These are phyloP conservation scores for Phaeosphaeria sp. DNA, from an alignment of 2,329 filamentous ascomycete species.

Conservation along the genomic window DNA sequence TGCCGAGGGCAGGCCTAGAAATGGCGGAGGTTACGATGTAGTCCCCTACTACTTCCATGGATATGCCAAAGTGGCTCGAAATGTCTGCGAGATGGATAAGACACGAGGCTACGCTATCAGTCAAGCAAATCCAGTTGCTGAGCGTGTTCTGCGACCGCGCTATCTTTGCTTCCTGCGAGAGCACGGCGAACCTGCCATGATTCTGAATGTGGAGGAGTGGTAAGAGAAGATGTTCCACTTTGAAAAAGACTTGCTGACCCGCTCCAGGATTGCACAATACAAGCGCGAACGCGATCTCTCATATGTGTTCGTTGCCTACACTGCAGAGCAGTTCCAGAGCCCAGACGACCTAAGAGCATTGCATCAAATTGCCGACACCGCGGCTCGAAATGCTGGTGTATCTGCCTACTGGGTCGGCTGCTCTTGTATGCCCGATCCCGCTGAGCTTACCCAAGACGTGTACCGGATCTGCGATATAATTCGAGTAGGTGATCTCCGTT, in stretches of 20 bases:
- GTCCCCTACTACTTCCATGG: conserved; percentile 38
- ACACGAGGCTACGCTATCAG: conserved; percentile 8
- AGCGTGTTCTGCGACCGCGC: conserved; percentile 34
- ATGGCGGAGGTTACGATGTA: conserved; percentile 33
- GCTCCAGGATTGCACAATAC: conserved; percentile 24
- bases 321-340: conserved; percentile 48
- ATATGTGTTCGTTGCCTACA: conserved; percentile 54
- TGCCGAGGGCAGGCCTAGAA: conserved; percentile 19
- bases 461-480: conserved; percentile 57
- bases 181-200: conserved; percentile 21
- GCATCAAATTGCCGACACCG: conserved; percentile 47
- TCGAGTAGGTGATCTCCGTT: conserved; percentile 24
- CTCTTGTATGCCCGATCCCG: conserved; percentile 49
- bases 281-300: conserved; percentile 27
- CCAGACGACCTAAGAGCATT: conserved; percentile 36
- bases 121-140: conserved; percentile 28
- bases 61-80: conserved; percentile 40
- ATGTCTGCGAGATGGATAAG: conserved; percentile 31
- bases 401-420: conserved; percentile 54
- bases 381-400: conserved; percentile 47
- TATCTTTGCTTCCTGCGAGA: conserved; percentile 38
- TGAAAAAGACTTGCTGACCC: not conserved
- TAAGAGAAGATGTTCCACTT: not conserved
- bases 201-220: conserved; percentile 36
- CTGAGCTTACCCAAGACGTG: conserved; percentile 42